A percentile compares a stretch with the other conserved stretches of the same genome.
Evolutionary conservation across 108 stramenopile species (phyloP).

Genomic region (Nitzschia sp.): DNA sequence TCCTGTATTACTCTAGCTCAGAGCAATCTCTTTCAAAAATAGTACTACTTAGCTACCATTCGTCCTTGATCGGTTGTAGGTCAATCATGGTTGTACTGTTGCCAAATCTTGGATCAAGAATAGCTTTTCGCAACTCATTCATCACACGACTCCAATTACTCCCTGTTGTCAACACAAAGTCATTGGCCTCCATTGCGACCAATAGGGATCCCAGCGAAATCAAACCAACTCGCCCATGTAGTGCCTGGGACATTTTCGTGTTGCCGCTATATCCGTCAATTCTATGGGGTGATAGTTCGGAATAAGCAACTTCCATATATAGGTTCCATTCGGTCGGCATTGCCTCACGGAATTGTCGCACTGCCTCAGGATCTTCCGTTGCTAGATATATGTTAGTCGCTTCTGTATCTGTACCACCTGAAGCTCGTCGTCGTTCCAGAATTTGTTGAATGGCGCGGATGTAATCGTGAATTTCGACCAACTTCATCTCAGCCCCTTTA

Average conservation of each 20-base stretch:
- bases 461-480: conserved; percentile 38
- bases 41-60: too few species aligned
- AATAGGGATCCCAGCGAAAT: conserved; percentile 45
- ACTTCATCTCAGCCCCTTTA: conserved; percentile 44
- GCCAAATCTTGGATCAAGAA: conserved; percentile 45
- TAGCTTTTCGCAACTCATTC: conserved; percentile 45
- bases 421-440: too few species aligned
- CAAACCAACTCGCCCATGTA: conserved; percentile 37
- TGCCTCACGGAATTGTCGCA: conserved; percentile 28
- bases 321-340: too few species aligned
- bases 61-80: too few species aligned
- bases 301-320: conserved; percentile 38
- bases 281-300: conserved; percentile 17
- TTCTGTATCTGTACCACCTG: background rate
- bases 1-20: too few species aligned
- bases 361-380: conserved; percentile 50
- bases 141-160: conserved; percentile 64
- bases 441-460: conserved; percentile 37
- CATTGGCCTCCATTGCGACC: conserved; percentile 52
- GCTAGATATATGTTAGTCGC: conserved; percentile 40
- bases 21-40: too few species aligned
- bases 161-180: conserved; percentile 49
- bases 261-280: conserved; percentile 12
- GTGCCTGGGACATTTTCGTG: conserved; percentile 5
- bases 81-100: conserved; percentile 46